Conservation (phyloP, 306 rosid genomes). For the Hippophae gyantsensis region DNA sequence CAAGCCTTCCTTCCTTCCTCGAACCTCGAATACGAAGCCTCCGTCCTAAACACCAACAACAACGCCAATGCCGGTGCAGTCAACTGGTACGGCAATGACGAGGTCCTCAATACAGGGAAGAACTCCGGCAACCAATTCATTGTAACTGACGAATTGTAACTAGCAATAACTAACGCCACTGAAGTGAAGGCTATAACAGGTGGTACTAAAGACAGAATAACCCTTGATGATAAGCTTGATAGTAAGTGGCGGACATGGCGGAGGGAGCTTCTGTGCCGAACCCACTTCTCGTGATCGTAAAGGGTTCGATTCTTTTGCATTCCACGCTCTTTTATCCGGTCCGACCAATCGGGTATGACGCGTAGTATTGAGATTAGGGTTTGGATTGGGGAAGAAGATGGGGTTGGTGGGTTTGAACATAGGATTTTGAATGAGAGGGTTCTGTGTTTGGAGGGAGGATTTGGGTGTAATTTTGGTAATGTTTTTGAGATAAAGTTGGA, state of each 20-base stretch:
- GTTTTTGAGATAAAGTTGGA: slow-evolving; percentile 40
- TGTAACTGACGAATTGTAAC: slow-evolving; percentile 50
- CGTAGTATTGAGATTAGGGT: slow-evolving; percentile 32
- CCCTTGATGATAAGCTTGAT: slow-evolving; percentile 71
- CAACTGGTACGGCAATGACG: slow-evolving; percentile 72
- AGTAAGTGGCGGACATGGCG: slow-evolving; percentile 73
- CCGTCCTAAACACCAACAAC: slow-evolving; percentile 74
- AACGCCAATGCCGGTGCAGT: slow-evolving; percentile 87
- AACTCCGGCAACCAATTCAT: slow-evolving; percentile 42
- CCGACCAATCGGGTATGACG: slow-evolving; percentile 74
- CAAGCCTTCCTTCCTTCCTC: slow-evolving; percentile 85
- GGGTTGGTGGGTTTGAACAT: slow-evolving; percentile 6
- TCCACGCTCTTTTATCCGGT: slow-evolving; percentile 58
- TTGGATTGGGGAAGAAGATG: slow-evolving; percentile 12
- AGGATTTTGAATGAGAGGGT: slow-evolving; percentile 12
- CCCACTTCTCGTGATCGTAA: slow-evolving; percentile 58
- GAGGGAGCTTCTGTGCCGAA: slow-evolving; percentile 64
- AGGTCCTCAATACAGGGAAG: slow-evolving; percentile 46
- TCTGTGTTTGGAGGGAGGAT: slow-evolving; percentile 22
- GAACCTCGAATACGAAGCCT: slow-evolving; percentile 73
- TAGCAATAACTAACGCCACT: slow-evolving; percentile 48
- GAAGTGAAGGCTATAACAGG: slow-evolving; percentile 62
- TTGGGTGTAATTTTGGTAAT: slow-evolving; percentile 2
- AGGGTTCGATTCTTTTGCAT: slow-evolving; percentile 43
- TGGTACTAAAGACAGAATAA: slow-evolving; percentile 58